Percentiles rank a stretch among this genome's conserved stretches.
phyloP scores from a whole-genome alignment of 176 grass and related monocot genomes.

The Miscanthus lutarioriparius region DNA sequence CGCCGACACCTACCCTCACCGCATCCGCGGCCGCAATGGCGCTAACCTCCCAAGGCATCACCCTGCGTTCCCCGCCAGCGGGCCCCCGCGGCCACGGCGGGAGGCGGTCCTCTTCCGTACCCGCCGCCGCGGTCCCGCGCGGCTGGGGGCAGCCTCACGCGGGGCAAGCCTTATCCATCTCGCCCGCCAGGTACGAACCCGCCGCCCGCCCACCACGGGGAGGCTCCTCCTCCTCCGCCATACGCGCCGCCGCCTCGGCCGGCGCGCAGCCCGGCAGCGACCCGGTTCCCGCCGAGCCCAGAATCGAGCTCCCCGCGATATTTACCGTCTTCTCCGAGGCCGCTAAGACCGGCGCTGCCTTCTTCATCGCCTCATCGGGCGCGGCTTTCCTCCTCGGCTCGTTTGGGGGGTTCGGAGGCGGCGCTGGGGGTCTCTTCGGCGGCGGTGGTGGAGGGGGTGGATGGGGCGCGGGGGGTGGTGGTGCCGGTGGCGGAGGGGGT shows the following conservation, averaged over 20 bases:
- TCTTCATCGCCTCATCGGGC: conserved; percentile 50
- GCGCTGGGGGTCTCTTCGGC: conserved; percentile 41
- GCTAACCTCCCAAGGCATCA: conserved; percentile 53
- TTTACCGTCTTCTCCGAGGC: conserved; percentile 31
- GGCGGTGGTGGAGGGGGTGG: conserved; percentile 47
- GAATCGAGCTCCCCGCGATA: conserved; percentile 34
- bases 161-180: conserved; percentile 35
- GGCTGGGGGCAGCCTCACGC: conserved; percentile 1
- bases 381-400: conserved; percentile 51
- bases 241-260: conserved; percentile 26
- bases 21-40: conserved; percentile 44
- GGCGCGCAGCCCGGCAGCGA: conserved; percentile 28
- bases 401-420: conserved; percentile 53
- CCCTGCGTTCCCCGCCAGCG: conserved; percentile 33
- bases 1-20: background rate
- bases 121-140: conserved; percentile 12
- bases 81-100: conserved; percentile 18
- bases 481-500: conserved; percentile 38
- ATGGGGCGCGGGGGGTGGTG: conserved; percentile 56
- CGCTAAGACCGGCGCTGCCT: conserved; percentile 52
- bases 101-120: conserved; percentile 25
- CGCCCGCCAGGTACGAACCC: conserved; percentile 32
- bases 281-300: conserved; percentile 24
- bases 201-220: conserved; percentile 17
- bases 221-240: conserved; percentile 12